Conservation (phyloP, 2,329 filamentous ascomycete genomes). For the Trichoderma endophyticum region DNA sequence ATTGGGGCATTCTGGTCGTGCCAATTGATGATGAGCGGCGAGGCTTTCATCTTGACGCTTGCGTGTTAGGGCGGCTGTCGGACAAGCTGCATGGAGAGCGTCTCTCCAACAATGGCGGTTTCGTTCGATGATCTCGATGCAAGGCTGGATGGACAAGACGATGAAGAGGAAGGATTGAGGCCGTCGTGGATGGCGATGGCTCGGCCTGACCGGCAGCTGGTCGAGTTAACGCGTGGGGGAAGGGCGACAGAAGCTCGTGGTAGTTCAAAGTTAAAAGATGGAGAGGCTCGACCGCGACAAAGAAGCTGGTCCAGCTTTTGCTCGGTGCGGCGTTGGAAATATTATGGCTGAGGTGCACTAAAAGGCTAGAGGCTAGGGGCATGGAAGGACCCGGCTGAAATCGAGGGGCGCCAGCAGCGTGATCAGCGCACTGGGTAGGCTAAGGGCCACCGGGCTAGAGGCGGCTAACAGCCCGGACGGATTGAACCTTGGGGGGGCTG, state of each 20-base stretch:
- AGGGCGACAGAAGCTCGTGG: conserved; percentile 3
- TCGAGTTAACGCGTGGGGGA: conserved; percentile 6
- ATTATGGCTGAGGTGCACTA: neutral
- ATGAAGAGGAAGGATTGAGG: neutral
- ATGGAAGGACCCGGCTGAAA: conserved; percentile 5
- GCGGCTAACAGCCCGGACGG: neutral
- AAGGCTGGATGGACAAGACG: neutral
- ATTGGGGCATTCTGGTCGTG: conserved; percentile 96
- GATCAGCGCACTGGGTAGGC: neutral
- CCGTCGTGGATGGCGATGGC: neutral
- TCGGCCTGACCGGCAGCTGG: conserved; percentile 1
- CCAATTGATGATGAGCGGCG: conserved; percentile 96
- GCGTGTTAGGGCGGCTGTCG: conserved; percentile 26
- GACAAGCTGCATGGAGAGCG: conserved; percentile 31
- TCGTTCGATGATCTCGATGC: neutral
- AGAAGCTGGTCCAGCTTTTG: neutral
- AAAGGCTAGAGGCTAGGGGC: neutral
- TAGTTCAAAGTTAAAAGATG: conserved; percentile 5
- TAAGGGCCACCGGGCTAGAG: neutral
- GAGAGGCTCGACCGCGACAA: conserved; percentile 7
- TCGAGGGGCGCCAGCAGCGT: conserved; percentile 7
- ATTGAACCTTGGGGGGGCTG: neutral
- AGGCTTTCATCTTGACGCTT: conserved; percentile 77
- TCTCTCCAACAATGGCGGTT: neutral
- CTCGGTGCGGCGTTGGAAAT: neutral